Percentiles rank a stretch among this genome's conserved stretches.
Conservation (phyloP, 257 asterid genomes). For the Voacanga thouarsii region DNA sequence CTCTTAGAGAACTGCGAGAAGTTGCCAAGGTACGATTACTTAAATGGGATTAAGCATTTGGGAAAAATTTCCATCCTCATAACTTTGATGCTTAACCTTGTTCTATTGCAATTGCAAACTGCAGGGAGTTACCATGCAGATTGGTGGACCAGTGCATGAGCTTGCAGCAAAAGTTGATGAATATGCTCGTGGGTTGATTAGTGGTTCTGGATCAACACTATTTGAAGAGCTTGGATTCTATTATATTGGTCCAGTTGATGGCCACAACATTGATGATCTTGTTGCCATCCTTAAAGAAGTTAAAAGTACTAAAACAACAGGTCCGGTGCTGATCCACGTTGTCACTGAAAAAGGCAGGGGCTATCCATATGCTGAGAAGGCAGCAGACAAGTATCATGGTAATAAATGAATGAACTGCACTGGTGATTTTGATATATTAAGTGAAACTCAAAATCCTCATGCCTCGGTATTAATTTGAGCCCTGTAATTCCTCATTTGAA, state of each 20-base stretch:
- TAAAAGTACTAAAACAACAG: slow-evolving; percentile 78
- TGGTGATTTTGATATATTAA: not conserved
- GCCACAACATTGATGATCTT: slow-evolving; percentile 83
- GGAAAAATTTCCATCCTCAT: not conserved
- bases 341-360: slow-evolving; percentile 97
- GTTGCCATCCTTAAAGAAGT: slow-evolving; percentile 79
- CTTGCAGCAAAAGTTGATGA: slow-evolving; percentile 96
- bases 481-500: not conserved
- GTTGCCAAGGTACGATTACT: slow-evolving; percentile 70
- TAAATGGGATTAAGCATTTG: not conserved
- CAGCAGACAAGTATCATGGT: slow-evolving; percentile 97
- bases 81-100: not conserved
- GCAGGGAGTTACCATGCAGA: slow-evolving; percentile 95
- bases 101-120: slow-evolving; percentile 23
- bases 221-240: slow-evolving; percentile 96
- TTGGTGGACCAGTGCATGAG: slow-evolving; percentile 94
- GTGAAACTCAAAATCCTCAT: not conserved
- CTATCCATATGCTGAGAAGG: slow-evolving; percentile 90
- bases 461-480: not conserved
- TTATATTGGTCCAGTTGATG: slow-evolving; percentile 95
- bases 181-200: slow-evolving; percentile 93
- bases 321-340: slow-evolving; percentile 92
- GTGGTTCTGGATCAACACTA: slow-evolving; percentile 87
- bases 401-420: slow-evolving; percentile 5
- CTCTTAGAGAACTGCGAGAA: slow-evolving; percentile 90